Evolutionary conservation across 345 rosid genomes (phyloP), one percentile per base, ranked within the genome.

Genomic region (Eucalyptus erythrocorys): DNA sequence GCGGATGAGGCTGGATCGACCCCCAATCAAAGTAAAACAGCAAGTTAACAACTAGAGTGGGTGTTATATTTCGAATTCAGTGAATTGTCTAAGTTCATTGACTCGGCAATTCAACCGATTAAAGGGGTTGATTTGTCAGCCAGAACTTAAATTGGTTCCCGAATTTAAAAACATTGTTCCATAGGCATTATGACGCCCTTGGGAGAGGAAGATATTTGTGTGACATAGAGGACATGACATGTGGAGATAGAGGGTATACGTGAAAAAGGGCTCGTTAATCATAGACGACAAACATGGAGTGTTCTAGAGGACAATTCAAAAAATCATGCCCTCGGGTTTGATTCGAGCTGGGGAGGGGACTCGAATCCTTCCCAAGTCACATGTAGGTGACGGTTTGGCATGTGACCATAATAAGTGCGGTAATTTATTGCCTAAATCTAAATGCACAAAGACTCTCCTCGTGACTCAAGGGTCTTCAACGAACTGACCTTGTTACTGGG

Each of bases 131-230:
- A 64, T 64, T 15, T n/a, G 17, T 64, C 37, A 4, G 32, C 5
- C 0, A 9, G 3, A 66, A 12, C 40, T n/a, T 9, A 8, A 17
- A 15, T 17, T 32, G 1, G 40, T 32, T 66, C 11, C 2, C 0
- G 22, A 66, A 66, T 66, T 66, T 66, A 32, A 66, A 17, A 9
- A 32, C 6, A 66, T 5, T 32, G 4, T 32, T 66, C 40, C 21
- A 66, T 8, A 32, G 76, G 42, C 21, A 66, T 66, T 66, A 66
- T 66, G 21, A 3, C 40, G 2, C 79, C 6, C 11, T 32, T 32
- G 6, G 42, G 37, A 66, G 79, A 8, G 26, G 43, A 68, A 17
- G 80, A 68, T 68, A 68, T 16, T 4, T 34, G 4, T 34, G 43
- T 34, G 80, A 68, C 21, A 34, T 34, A 17, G 43, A 68, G 80